These are phyloP conservation scores for Euryodendron excelsum DNA, from an alignment of 148 eudicot genomes.

Conservation along the genomic window DNA sequence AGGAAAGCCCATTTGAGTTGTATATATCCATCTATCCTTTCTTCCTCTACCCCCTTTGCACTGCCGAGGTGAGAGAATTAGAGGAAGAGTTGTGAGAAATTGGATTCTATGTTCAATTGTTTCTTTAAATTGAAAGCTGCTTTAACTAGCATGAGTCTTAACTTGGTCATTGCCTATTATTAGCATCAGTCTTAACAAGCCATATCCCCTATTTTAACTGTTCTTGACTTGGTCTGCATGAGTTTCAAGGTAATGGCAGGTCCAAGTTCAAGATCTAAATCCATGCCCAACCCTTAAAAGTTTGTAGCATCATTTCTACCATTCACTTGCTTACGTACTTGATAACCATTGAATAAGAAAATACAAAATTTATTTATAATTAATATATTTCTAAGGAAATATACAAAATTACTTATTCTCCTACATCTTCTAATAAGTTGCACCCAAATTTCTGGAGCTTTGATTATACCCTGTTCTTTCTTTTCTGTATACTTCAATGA, in stretches of 20 bases:
- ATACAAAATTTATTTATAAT: too few species aligned
- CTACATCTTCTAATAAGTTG: too few species aligned
- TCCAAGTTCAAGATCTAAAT: slow-evolving; percentile 2
- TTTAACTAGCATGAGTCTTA: background rate
- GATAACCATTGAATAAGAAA: too few species aligned
- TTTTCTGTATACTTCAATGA: background rate
- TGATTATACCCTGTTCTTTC: too few species aligned
- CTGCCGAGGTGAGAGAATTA: background rate
- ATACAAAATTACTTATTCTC: too few species aligned
- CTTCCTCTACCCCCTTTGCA: slow-evolving; percentile 8
- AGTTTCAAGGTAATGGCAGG: background rate
- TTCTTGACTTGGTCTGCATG: slow-evolving; percentile 11
- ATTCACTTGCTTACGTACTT: too few species aligned
- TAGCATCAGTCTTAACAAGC: too few species aligned
- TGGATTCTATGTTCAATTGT: background rate
- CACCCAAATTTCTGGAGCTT: too few species aligned
- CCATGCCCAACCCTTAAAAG: background rate
- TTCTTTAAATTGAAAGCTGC: background rate
- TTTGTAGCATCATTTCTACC: background rate
- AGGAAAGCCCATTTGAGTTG: slow-evolving; percentile 49
- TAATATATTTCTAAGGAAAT: too few species aligned
- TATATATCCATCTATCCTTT: slow-evolving; percentile 45
- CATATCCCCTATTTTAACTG: background rate
- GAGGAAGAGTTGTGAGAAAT: background rate
- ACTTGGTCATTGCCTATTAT: slow-evolving; percentile 8